These are phyloP conservation scores for Adansonia madagascariensis DNA, from an alignment of 441 rosid genomes.

Conservation along the genomic window DNA sequence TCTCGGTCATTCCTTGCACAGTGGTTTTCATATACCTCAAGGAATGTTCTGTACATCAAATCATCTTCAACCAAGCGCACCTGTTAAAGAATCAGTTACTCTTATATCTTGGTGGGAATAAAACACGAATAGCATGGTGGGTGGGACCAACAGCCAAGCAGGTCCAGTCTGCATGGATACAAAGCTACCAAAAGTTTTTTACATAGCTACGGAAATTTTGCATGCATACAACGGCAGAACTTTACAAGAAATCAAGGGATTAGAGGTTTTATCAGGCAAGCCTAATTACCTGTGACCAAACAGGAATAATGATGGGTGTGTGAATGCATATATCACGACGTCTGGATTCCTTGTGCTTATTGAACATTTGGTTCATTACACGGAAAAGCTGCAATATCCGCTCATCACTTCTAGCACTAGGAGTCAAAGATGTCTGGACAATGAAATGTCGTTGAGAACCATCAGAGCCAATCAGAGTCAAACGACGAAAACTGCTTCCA, in stretches of 20 bases:
- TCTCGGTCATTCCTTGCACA: constrained; percentile 89
- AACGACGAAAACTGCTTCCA: constrained; percentile 97
- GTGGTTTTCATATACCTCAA: constrained; percentile 97
- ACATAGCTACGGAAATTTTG: constrained; percentile 1
- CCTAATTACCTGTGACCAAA: constrained; percentile 91
- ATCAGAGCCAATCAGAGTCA: constrained; percentile 95
- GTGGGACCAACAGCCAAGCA: background rate
- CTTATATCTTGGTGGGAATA: background rate
- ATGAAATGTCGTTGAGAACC: constrained; percentile 96
- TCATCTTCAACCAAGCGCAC: constrained; percentile 99
- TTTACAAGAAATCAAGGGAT: constrained; percentile 10
- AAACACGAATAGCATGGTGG: constrained; percentile 11
- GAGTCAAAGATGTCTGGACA: constrained; percentile 97
- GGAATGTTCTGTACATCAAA: constrained; percentile 93
- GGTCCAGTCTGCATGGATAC: constrained; percentile 8
- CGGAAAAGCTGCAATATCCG: constrained; percentile 97
- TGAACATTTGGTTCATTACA: constrained; percentile 98
- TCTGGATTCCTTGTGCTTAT: constrained; percentile 97
- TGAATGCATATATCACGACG: constrained; percentile 88
- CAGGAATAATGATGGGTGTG: constrained; percentile 97
- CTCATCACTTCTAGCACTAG: constrained; percentile 97
- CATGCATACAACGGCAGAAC: constrained; percentile 21
- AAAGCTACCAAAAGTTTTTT: background rate
- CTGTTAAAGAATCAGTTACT: constrained; percentile 37
- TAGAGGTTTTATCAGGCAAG: constrained; percentile 14